phyloP scores from a whole-genome alignment of 768 basidiomycete genomes.

The Leccinum disarticulatum region DNA sequence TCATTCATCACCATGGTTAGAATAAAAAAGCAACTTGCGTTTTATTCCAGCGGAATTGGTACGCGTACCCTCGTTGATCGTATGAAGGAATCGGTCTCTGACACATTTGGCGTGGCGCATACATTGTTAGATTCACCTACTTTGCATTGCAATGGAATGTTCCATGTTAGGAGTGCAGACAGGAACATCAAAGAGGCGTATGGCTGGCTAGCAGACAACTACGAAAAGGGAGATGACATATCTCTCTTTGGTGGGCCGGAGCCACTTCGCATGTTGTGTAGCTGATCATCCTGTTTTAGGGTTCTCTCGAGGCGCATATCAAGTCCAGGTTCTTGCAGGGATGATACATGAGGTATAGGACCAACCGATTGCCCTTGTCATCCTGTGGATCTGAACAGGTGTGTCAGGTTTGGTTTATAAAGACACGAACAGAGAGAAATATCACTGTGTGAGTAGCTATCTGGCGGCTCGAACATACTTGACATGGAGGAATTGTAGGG shows the following conservation, averaged over 20 bases:
- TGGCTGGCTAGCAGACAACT: neutral
- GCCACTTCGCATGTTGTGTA: neutral
- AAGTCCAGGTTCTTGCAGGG: neutral
- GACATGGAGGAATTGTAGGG: neutral
- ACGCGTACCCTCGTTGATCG: neutral
- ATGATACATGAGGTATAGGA: neutral
- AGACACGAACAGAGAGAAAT: neutral
- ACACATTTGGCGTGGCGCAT: neutral
- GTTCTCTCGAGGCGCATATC: neutral
- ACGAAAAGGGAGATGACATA: neutral
- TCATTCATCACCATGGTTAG: neutral
- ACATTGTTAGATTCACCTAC: neutral
- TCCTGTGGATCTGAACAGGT: neutral
- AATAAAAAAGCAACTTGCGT: neutral
- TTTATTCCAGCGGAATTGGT: neutral
- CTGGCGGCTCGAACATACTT: too few relatives aligned
- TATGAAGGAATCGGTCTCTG: neutral
- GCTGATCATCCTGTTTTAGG: neutral
- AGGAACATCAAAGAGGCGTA: neutral
- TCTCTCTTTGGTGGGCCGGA: neutral
- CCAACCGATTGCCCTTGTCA: neutral
- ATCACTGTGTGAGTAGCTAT: too few relatives aligned
- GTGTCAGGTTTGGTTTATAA: neutral
- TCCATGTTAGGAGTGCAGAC: neutral
- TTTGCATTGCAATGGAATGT: neutral